Percentiles rank a stretch among this genome's conserved stretches.
phyloP scores from a whole-genome alignment of 73 alveolate genomes.

The Uronychia binucleata region DNA sequence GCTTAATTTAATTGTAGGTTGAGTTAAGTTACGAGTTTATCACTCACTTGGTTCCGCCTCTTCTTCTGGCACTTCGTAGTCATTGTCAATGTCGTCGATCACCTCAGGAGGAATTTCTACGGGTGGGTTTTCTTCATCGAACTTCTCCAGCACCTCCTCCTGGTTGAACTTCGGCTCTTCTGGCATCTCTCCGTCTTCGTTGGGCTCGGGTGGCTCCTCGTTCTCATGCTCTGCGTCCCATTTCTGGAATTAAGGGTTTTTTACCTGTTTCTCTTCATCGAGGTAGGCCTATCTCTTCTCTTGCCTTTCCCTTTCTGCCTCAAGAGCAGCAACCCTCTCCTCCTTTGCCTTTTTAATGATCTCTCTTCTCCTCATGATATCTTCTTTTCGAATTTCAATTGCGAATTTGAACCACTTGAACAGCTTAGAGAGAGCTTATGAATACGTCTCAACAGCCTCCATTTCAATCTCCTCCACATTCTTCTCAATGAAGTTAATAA shows the following conservation, averaged over 20 bases:
- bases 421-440: conserved; percentile 69
- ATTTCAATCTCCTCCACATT: conserved; percentile 58
- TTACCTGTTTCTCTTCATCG: conserved; percentile 68
- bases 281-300: conserved; percentile 40
- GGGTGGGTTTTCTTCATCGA: conserved; percentile 79
- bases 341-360: conserved; percentile 62
- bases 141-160: conserved; percentile 60
- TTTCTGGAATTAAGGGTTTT: no score
- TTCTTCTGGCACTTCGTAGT: conserved; percentile 59
- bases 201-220: conserved; percentile 33
- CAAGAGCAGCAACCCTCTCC: conserved; percentile 59
- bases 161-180: conserved; percentile 66
- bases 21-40: background rate
- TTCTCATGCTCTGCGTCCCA: conserved; percentile 43
- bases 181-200: conserved; percentile 55
- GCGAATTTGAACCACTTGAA: conserved; percentile 67
- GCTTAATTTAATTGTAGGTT: background rate
- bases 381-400: conserved; percentile 79
- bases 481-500: conserved; percentile 80
- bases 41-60: conserved; percentile 17
- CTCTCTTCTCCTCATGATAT: conserved; percentile 63
- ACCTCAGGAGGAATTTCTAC: conserved; percentile 74
- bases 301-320: conserved; percentile 51
- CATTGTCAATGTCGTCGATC: conserved; percentile 81
- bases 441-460: conserved; percentile 85